These are phyloP conservation scores for Tetracladium setigerum DNA, from an alignment of 495 filamentous ascomycete genomes.

Conservation along the genomic window DNA sequence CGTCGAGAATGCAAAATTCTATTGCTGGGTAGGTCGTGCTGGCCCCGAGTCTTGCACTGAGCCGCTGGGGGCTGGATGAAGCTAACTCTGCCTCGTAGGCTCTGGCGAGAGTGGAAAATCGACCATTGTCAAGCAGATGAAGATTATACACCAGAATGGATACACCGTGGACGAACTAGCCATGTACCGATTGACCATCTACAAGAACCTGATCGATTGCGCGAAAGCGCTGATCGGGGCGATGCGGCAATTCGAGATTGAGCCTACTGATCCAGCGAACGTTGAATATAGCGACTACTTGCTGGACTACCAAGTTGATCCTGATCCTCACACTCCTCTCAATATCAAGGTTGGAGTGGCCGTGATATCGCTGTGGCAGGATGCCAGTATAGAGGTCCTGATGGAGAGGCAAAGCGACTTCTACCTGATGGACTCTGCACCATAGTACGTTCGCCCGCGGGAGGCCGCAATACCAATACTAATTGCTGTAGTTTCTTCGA, in stretches of 20 bases:
- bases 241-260: constrained; percentile 80
- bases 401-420: constrained; percentile 97
- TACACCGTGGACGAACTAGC: constrained; percentile 87
- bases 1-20: constrained; percentile 98
- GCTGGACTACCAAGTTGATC: constrained; percentile 79
- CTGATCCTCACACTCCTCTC: constrained; percentile 75
- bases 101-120: constrained; percentile 98
- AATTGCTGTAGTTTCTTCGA: constrained; percentile 74
- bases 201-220: constrained; percentile 96
- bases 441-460: constrained; percentile 64
- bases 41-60: not conserved
- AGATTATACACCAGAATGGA: constrained; percentile 97
- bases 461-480: constrained; percentile 12
- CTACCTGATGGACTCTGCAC: constrained; percentile 98
- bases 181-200: constrained; percentile 90
- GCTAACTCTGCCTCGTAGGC: constrained; percentile 43
- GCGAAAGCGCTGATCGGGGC: constrained; percentile 84
- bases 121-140: constrained; percentile 99
- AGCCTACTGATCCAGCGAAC: constrained; percentile 62
- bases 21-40: constrained; percentile 60
- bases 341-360: constrained; percentile 74
- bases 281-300: constrained; percentile 70
- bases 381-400: constrained; percentile 72
- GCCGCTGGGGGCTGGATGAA: not conserved
- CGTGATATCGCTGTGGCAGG: constrained; percentile 81